Percentiles rank a stretch among this genome's conserved stretches.
These are phyloP conservation scores for Aphanomyces invadans DNA, from an alignment of 352 stramenopile genomes.

Conservation along the genomic window DNA sequence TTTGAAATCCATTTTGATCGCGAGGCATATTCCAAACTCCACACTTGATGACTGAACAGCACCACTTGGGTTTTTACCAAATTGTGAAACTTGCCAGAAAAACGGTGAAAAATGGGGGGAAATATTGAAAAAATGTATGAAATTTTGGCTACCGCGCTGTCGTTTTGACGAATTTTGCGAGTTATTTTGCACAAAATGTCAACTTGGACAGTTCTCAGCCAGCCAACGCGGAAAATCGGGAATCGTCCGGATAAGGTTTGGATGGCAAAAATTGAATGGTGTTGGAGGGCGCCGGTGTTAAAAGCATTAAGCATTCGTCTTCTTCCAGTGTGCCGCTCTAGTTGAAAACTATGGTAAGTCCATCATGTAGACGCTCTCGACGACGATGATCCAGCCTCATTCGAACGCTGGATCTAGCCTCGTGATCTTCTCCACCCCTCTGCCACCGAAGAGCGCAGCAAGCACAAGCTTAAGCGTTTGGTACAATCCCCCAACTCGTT, in stretches of 20 bases:
- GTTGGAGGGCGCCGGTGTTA: background rate
- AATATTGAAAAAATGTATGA: background rate
- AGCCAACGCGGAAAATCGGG: background rate
- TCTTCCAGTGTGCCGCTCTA: constrained; percentile 71
- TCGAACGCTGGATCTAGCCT: constrained; percentile 33
- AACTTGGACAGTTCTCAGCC: constrained; percentile 7
- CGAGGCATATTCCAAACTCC: no score
- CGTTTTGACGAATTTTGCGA: background rate
- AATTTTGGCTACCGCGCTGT: background rate
- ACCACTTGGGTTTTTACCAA: no score
- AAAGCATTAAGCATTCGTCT: constrained; percentile 53
- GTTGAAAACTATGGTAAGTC: constrained; percentile 6
- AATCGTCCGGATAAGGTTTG: constrained; percentile 6
- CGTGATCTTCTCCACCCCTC: constrained; percentile 97
- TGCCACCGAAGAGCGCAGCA: constrained; percentile 91
- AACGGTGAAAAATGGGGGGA: background rate
- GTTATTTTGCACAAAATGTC: background rate
- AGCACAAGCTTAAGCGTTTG: constrained; percentile 99
- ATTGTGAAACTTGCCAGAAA: background rate
- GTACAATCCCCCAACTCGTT: constrained; percentile 99
- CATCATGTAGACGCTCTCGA: background rate
- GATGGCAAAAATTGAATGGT: constrained; percentile 22
- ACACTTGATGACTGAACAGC: no score
- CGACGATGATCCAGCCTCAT: constrained; percentile 20
- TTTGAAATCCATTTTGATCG: background rate